These are phyloP conservation scores for Shiraia sp. DNA, from an alignment of 2,329 filamentous ascomycete genomes.

Conservation along the genomic window DNA sequence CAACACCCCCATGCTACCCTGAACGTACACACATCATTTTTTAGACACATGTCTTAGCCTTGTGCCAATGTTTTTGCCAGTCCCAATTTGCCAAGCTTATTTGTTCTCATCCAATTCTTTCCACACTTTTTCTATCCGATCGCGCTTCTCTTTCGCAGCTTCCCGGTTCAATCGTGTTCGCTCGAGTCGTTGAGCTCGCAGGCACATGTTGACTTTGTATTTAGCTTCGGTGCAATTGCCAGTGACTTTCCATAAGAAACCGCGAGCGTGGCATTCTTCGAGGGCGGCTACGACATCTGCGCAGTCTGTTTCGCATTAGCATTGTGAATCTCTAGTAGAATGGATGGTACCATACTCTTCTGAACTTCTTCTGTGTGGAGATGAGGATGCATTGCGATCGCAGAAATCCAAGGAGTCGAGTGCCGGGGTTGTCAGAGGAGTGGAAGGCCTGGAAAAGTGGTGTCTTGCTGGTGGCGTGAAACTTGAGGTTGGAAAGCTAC, in stretches of 20 bases:
- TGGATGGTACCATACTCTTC: slow-evolving; percentile 62
- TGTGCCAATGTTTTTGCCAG: background rate
- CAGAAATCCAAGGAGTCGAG: background rate
- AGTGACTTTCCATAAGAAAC: slow-evolving; percentile 88
- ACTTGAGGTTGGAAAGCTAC: slow-evolving; percentile 7
- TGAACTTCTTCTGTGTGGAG: slow-evolving; percentile 87
- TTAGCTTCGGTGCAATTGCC: slow-evolving; percentile 92
- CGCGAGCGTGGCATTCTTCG: slow-evolving; percentile 90
- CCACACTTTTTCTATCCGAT: slow-evolving; percentile 77
- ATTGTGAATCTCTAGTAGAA: slow-evolving; percentile 1
- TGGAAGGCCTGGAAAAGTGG: slow-evolving; percentile 1
- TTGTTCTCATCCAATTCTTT: slow-evolving; percentile 75
- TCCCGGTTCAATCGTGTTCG: slow-evolving; percentile 78
- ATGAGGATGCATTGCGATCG: slow-evolving; percentile 86
- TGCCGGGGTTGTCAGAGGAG: slow-evolving; percentile 1
- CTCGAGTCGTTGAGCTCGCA: slow-evolving; percentile 78
- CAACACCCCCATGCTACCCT: too few species aligned
- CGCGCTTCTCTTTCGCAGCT: slow-evolving; percentile 67
- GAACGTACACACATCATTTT: too few species aligned
- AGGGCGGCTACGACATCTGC: slow-evolving; percentile 91
- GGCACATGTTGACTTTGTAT: slow-evolving; percentile 78
- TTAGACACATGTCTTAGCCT: background rate
- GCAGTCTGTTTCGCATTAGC: slow-evolving; percentile 67
- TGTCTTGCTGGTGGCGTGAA: slow-evolving; percentile 9
- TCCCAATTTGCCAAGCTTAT: slow-evolving; percentile 14